These are phyloP conservation scores for Phaeophleospora eucalypticola DNA, from an alignment of 2,329 filamentous ascomycete genomes.

Conservation along the genomic window DNA sequence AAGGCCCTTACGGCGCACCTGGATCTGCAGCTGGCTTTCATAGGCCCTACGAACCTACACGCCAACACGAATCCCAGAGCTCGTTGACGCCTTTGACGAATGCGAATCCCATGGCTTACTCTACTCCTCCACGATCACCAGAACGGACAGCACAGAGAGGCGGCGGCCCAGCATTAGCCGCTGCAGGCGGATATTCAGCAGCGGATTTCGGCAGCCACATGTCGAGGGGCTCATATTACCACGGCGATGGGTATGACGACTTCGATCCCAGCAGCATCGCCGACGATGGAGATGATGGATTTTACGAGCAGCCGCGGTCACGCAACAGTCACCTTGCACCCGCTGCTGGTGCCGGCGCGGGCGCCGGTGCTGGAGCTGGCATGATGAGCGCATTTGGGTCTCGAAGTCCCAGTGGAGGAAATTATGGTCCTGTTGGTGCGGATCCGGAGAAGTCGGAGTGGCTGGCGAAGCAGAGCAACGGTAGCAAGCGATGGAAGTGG, in stretches of 20 bases:
- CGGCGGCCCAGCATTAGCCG: constrained; percentile 21
- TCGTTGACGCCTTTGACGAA: constrained; percentile 26
- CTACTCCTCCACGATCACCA: constrained; percentile 16
- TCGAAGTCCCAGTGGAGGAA: constrained; percentile 34
- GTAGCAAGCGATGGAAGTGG: constrained; percentile 66
- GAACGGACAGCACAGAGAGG: constrained; percentile 11
- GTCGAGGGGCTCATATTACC: constrained; percentile 20
- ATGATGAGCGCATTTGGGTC: constrained; percentile 32
- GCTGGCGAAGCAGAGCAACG: constrained; percentile 56
- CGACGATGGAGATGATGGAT: constrained; percentile 84
- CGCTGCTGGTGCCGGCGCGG: constrained; percentile 40
- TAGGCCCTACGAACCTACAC: not conserved
- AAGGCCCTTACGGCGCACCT: constrained; percentile 13
- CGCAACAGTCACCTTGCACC: constrained; percentile 29
- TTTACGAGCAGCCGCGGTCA: constrained; percentile 48
- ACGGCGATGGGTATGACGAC: constrained; percentile 26
- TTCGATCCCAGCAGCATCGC: constrained; percentile 75
- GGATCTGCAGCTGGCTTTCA: constrained; percentile 5
- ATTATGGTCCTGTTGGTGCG: constrained; percentile 55
- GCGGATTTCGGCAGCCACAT: constrained; percentile 15
- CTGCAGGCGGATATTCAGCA: constrained; percentile 29
- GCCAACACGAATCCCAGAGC: constrained; percentile 23
- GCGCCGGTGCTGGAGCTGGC: constrained; percentile 40
- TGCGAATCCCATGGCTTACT: constrained; percentile 9
- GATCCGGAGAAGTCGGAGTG: constrained; percentile 62